Percentiles rank a stretch among this genome's conserved stretches.
These are phyloP conservation scores for Colletotrichum godetiae DNA, from an alignment of 2,329 filamentous ascomycete genomes.

Conservation along the genomic window DNA sequence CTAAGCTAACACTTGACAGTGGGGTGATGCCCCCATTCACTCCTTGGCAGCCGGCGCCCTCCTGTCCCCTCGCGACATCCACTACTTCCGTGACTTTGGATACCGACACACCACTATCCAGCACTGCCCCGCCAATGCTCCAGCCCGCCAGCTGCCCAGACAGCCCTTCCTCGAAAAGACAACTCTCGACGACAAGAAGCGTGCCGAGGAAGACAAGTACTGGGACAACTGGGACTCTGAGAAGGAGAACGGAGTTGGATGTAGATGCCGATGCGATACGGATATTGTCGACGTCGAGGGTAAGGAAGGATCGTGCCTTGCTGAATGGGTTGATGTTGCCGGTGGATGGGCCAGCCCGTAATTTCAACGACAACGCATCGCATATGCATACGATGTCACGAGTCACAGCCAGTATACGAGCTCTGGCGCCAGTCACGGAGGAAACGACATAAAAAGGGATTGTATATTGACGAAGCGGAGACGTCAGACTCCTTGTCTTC, in stretches of 20 bases:
- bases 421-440: constrained; percentile 22
- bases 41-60: constrained; percentile 94
- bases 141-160: constrained; percentile 84
- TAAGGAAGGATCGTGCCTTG: constrained; percentile 93
- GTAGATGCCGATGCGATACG: constrained; percentile 95
- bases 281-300: constrained; percentile 98
- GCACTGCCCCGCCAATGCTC: constrained; percentile 96
- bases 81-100: constrained; percentile 99
- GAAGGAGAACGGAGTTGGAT: constrained; percentile 96
- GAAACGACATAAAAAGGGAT: constrained; percentile 25
- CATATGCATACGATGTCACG: constrained; percentile 30
- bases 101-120: constrained; percentile 99
- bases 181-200: constrained; percentile 82
- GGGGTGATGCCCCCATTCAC: constrained; percentile 98
- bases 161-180: constrained; percentile 85
- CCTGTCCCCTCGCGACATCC: constrained; percentile 83
- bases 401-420: constrained; percentile 22
- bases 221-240: constrained; percentile 89
- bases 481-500: constrained; percentile 12
- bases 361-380: constrained; percentile 9
- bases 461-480: constrained; percentile 34
- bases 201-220: constrained; percentile 93
- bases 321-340: constrained; percentile 97
- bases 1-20: constrained; percentile 68
- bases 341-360: constrained; percentile 83